Base-by-base conservation (phyloP, 805 yeast species). In the Starmerella scarabaei region DNA sequence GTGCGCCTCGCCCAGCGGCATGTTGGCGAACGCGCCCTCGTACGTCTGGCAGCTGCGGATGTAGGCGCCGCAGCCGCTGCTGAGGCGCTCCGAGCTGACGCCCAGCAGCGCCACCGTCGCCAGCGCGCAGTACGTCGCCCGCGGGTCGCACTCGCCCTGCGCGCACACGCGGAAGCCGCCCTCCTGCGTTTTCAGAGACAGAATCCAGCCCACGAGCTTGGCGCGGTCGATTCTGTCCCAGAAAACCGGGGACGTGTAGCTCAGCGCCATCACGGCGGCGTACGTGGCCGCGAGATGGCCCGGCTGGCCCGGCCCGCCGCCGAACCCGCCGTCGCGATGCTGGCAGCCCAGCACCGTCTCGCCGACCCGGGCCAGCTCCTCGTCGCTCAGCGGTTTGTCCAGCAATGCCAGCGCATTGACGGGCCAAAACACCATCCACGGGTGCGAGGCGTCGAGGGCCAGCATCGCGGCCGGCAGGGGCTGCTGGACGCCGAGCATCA, bases 11-110 rank as follows among this genome's bases (percentile, higher is more conserved):
- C 73, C 79, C 4, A 69, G 66, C 0, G 93, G 91, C 17, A 67
- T 66, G 1, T 93, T 94, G 1, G 86, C 84, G 61, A 88, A 81
- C 0, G 98, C 98, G 19, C 99, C 98, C 61, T 93, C 98, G 55
- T 71, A 86, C 0, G 88, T 81, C 59, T 91, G 98, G 51, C 95
- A 84, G 11, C 56, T 48, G 0, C 60, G 51, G 12, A 91, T 49
- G 77, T 85, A 88, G 12, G 69, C 70, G 2, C 65, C 63, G 0
- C 75, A 68, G 4, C 71, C 72, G 14, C 60, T 62, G 0, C 61
- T 47, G 7, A 91, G 60, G 45, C 78, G 80, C 0, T 71, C 72
- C 11, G 41, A 33, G 17, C 32, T 27, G 0, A 86, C 66, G 42
- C 72, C 67, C 24, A 86, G 66, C 41, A 85, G 52, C 0, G 79